phyloP scores from a whole-genome alignment of 2,329 filamentous ascomycete genomes.

The Thelonectria olida region DNA sequence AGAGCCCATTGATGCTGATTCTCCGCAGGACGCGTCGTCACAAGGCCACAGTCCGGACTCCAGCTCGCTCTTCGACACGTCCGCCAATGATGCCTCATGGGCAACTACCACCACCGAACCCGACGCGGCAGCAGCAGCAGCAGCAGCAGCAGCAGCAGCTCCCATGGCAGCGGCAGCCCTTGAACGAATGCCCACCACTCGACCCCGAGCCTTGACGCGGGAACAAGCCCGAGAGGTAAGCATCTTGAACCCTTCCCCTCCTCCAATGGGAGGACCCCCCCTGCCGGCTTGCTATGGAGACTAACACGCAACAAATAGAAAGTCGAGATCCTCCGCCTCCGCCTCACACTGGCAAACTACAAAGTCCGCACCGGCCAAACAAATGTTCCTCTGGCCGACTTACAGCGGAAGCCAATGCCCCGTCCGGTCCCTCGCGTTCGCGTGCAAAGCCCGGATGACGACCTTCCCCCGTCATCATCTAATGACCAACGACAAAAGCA shows the following conservation, averaged over 20 bases:
- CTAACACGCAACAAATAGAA: slow-evolving; percentile 52
- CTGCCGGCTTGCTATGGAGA: no score
- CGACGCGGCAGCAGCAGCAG: slow-evolving; percentile 56
- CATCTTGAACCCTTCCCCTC: not conserved
- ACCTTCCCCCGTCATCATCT: no score
- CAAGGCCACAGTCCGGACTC: slow-evolving; percentile 51
- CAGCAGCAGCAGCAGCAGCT: slow-evolving; percentile 54
- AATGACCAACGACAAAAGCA: slow-evolving; percentile 6
- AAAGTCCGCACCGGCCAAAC: slow-evolving; percentile 80
- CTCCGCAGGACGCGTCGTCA: slow-evolving; percentile 38
- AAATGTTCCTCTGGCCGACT: slow-evolving; percentile 68
- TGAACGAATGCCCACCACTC: slow-evolving; percentile 18
- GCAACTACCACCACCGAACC: slow-evolving; percentile 61
- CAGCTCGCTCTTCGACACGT: slow-evolving; percentile 61
- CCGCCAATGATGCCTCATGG: slow-evolving; percentile 57
- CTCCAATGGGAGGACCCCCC: not conserved
- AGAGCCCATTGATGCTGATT: slow-evolving; percentile 16
- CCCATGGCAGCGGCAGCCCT: slow-evolving; percentile 19
- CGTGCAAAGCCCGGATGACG: slow-evolving; percentile 34
- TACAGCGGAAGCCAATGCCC: slow-evolving; percentile 54
- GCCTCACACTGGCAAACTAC: slow-evolving; percentile 77
- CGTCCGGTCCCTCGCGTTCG: slow-evolving; percentile 32
- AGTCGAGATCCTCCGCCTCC: slow-evolving; percentile 72
- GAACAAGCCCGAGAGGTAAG: slow-evolving; percentile 63
- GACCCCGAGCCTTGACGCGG: slow-evolving; percentile 52